These are phyloP conservation scores for Talaromyces pinophilus DNA, from an alignment of 2,329 filamentous ascomycete genomes.

Conservation along the genomic window DNA sequence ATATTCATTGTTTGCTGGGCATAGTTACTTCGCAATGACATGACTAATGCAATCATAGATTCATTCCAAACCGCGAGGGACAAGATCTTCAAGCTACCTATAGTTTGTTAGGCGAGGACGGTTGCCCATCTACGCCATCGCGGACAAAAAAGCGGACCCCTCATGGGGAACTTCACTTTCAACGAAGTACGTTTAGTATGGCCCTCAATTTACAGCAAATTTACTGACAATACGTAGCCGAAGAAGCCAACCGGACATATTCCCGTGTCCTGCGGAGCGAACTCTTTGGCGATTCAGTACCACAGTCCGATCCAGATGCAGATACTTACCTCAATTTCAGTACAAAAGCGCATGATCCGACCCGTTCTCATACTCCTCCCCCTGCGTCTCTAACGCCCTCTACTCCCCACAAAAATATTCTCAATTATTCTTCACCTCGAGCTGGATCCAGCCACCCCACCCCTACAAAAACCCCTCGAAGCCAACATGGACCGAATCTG, in stretches of 20 bases:
- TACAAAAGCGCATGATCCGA: slow-evolving; percentile 62
- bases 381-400: slow-evolving; percentile 79
- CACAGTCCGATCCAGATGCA: slow-evolving; percentile 70
- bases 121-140: slow-evolving; percentile 86
- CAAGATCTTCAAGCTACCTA: slow-evolving; percentile 94
- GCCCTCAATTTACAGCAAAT: neutral
- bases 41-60: slow-evolving; percentile 56
- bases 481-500: slow-evolving; percentile 81
- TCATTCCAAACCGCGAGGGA: slow-evolving; percentile 90
- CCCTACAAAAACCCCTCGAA: slow-evolving; percentile 84
- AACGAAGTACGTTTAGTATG: slow-evolving; percentile 68
- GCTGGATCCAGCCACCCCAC: slow-evolving; percentile 81
- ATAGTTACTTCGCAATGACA: neutral
- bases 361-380: slow-evolving; percentile 77
- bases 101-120: slow-evolving; percentile 86
- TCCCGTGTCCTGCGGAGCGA: slow-evolving; percentile 84
- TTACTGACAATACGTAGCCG: slow-evolving; percentile 56
- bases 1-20: neutral
- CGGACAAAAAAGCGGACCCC: slow-evolving; percentile 80
- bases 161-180: slow-evolving; percentile 89
- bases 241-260: slow-evolving; percentile 93
- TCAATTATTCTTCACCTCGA: slow-evolving; percentile 79
- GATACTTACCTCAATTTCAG: slow-evolving; percentile 52
- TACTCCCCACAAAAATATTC: slow-evolving; percentile 96
- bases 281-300: slow-evolving; percentile 86